A percentile compares a stretch with the other conserved stretches of the same genome.
These are phyloP conservation scores for Alternaria arborescens DNA, from an alignment of 2,329 filamentous ascomycete genomes.

Conservation along the genomic window DNA sequence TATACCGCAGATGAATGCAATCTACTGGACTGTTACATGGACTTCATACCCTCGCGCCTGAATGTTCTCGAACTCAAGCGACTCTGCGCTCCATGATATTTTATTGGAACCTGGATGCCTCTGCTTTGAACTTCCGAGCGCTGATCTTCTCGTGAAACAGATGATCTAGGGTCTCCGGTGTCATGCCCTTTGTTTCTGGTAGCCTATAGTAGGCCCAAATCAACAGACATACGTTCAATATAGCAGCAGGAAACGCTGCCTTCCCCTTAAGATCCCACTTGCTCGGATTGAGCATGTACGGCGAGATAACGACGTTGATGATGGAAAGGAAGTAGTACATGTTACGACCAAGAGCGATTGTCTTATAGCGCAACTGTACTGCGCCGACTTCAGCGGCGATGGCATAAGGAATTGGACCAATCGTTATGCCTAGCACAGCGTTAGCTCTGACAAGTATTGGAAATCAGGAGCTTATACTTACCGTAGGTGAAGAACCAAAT, in stretches of 20 bases:
- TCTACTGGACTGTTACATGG: too few relatives aligned
- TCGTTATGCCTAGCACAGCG: constrained; percentile 63
- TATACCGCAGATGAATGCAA: too few relatives aligned
- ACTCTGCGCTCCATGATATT: too few relatives aligned
- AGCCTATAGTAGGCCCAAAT: constrained; percentile 80
- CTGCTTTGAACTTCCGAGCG: constrained; percentile 22
- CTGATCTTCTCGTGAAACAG: constrained; percentile 68
- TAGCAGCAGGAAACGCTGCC: constrained; percentile 78
- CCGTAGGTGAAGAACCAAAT: constrained; percentile 73
- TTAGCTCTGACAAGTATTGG: neutral
- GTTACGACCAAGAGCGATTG: constrained; percentile 80
- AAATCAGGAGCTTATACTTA: neutral
- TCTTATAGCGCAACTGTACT: constrained; percentile 83
- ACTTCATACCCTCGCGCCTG: too few relatives aligned
- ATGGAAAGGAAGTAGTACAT: constrained; percentile 78
- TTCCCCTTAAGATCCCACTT: constrained; percentile 72
- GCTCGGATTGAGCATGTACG: constrained; percentile 20
- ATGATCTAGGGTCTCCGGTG: constrained; percentile 82
- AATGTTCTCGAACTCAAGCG: too few relatives aligned
- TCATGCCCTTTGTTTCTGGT: constrained; percentile 77
- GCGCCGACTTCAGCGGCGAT: constrained; percentile 83
- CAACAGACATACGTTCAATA: constrained; percentile 69
- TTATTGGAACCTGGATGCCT: neutral
- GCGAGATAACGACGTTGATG: constrained; percentile 62
- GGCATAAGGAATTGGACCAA: constrained; percentile 87